These are phyloP conservation scores for Penicillium sp. DNA, from an alignment of 2,329 filamentous ascomycete genomes.

Conservation along the genomic window DNA sequence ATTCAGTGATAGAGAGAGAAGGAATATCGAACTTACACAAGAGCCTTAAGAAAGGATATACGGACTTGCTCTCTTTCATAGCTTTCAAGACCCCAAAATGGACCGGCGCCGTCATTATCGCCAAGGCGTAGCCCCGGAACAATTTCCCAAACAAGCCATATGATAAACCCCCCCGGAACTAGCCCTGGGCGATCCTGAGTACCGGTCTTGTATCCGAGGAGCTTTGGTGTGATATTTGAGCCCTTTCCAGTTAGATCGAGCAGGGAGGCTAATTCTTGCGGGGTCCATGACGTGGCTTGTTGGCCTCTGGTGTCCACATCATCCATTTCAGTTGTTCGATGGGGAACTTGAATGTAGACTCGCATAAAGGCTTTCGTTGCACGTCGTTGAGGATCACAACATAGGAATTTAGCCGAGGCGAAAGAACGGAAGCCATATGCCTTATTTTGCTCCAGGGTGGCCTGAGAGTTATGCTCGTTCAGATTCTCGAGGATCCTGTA, in stretches of 20 bases:
- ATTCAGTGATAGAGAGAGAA: neutral
- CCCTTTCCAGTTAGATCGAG: slow-evolving; percentile 13
- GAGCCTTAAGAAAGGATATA: neutral
- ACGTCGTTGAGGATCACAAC: slow-evolving; percentile 3
- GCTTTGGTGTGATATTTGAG: slow-evolving; percentile 16
- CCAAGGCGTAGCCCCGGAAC: slow-evolving; percentile 23
- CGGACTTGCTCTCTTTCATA: slow-evolving; percentile 1
- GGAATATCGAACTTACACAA: neutral
- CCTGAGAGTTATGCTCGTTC: too few species aligned
- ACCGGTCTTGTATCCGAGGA: slow-evolving; percentile 18
- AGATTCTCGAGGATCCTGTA: too few species aligned
- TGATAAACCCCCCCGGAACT: slow-evolving; percentile 21
- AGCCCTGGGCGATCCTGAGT: slow-evolving; percentile 18
- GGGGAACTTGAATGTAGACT: slow-evolving; percentile 22
- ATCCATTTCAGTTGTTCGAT: slow-evolving; percentile 19
- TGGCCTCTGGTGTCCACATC: slow-evolving; percentile 18
- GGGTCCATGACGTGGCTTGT: slow-evolving; percentile 19
- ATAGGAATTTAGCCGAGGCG: slow-evolving; percentile 11
- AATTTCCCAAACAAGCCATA: slow-evolving; percentile 24
- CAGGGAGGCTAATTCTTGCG: slow-evolving; percentile 14
- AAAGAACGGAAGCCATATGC: slow-evolving; percentile 14
- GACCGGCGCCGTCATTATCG: slow-evolving; percentile 3
- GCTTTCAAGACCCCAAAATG: slow-evolving; percentile 16
- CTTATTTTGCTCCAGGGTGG: slow-evolving; percentile 2
- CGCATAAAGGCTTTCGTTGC: slow-evolving; percentile 20